Evolutionary conservation across 2,329 filamentous ascomycete species (phyloP), one percentile per base, ranked within the genome.

Genomic region (Calonectria honghensis): DNA sequence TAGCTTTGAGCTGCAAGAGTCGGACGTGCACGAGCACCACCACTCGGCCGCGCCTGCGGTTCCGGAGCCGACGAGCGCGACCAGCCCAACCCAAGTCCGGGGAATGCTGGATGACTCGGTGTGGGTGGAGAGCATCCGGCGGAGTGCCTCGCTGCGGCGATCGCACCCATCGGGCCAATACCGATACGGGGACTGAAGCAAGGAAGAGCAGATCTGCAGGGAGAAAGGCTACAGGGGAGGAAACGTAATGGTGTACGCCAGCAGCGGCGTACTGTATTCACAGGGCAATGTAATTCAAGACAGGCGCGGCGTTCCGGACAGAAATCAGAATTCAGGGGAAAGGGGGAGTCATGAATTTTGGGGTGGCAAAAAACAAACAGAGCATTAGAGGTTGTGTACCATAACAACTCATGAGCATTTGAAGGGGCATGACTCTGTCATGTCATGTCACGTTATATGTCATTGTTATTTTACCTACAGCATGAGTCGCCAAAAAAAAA

Each of bases 81-180:
- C 96, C 72, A 95, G 92, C 81, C 93, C 93, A 65, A 91, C 93
- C 63, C 94, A 96, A 80, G 94, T 97, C 78, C 91, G 96, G 84
- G 93, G 96, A 78, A 94, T 97, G 82, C 90, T 98, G 70, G 95
- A 97, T 81, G 94, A 96, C 81, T 97, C 95, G 24, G 93, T 94
- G 20, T 98, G 96, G 96, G 95, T 96, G 67, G 95, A 98, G 86
- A 98, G 95, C 87, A 96, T 98, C 77, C 90, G 96, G 77, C 91
- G 95, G 76, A 98, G 95, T 86, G 95, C 97, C 79, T 98, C 96
- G 68, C 90, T 90, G 68, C 86, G 87, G 67, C 87, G 85, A 77
- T 86, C 87, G 61, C 77, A 80, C 18, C 83, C 86, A 31, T 81
- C 83, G 66, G 82, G 82, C 50, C 83, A 85, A 69, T 81, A 82